Conservation (phyloP, 352 stramenopile genomes). For the Pythium sukuiense region DNA sequence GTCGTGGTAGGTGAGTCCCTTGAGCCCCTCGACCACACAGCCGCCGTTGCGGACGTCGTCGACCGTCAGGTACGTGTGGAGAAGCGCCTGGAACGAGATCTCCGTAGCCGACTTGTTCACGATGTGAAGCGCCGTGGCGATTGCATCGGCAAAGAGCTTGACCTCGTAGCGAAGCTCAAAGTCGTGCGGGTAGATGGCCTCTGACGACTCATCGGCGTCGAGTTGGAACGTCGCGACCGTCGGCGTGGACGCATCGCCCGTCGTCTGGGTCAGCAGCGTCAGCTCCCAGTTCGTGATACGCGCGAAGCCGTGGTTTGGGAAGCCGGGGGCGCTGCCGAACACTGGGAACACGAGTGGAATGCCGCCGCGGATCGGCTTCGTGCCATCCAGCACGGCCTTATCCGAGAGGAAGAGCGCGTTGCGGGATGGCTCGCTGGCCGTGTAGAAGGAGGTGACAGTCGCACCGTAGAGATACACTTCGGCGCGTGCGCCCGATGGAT, state of each 20-base stretch:
- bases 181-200: constrained; percentile 71
- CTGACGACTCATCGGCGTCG: constrained; percentile 37
- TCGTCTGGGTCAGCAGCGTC: constrained; percentile 41
- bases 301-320: constrained; percentile 95
- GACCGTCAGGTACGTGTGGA: constrained; percentile 94
- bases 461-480: constrained; percentile 91
- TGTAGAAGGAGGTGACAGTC: constrained; percentile 89
- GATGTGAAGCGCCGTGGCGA: constrained; percentile 90
- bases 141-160: constrained; percentile 70
- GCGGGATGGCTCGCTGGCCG: constrained; percentile 51
- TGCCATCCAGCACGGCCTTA: constrained; percentile 88
- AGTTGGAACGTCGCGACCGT: constrained; percentile 70
- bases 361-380: constrained; percentile 93
- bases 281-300: constrained; percentile 76
- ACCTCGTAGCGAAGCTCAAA: constrained; percentile 88
- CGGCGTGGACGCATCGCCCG: constrained; percentile 40
- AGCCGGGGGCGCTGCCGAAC: constrained; percentile 87
- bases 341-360: constrained; percentile 97
- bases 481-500: constrained; percentile 66
- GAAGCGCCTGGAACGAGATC: constrained; percentile 92
- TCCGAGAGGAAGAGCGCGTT: constrained; percentile 94
- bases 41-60: constrained; percentile 66
- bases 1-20: constrained; percentile 85
- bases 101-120: constrained; percentile 84
- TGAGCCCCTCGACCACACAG: constrained; percentile 81